Base-by-base conservation (phyloP, 768 basidiomycete species). In the Mycena polygramma region DNA sequence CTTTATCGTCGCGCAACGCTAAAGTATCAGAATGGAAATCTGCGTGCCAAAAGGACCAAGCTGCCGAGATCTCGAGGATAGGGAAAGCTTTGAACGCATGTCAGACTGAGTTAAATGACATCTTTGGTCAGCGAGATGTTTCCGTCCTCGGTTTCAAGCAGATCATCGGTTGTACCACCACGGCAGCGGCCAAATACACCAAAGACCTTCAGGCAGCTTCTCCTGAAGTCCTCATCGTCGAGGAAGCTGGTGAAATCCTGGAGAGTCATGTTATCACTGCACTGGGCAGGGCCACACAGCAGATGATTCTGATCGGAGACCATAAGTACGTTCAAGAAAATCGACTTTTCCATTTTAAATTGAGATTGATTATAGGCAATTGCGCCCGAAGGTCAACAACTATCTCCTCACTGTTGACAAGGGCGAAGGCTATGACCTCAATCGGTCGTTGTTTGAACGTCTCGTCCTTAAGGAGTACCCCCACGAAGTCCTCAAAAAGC, bases 241-340 rank as follows among this genome's bases (percentile, higher is more conserved):
- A 92, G 73, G 92, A 92, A 77, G 91, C 91, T 0, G 91, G 92
- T 8, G 91, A 93, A 73, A 92, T 92, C 52, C 76, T 92, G 2
- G 91, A 92, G 74, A 89, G 88, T 66, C 91, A 92, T 72, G 79
- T 91, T 45, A 70, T 92, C 46, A 90, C 90, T 0, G 86, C 92
- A 0, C 78, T 92, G 6, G 85, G 85, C 0, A 66, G 67, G 2
- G 66, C 80, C 0, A 86, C 86, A 0, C 77, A 80, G 5, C 90
- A 91, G 37, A 75, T 92, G 61, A 87, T 92, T 72, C 80, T 93
- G 7, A 92, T 93, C 37, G 91, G 91, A 0, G 92, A 93, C 73
- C 92, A 92, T 77, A 88, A 92, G 92, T 91, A 78, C 17, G 87
- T 78, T 46, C 54, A 43, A 30, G n/a, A 7, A 55, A 24, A 20